Evolutionary conservation across 352 stramenopile species (phyloP).

Genomic region (Globisporangium spiculum): DNA sequence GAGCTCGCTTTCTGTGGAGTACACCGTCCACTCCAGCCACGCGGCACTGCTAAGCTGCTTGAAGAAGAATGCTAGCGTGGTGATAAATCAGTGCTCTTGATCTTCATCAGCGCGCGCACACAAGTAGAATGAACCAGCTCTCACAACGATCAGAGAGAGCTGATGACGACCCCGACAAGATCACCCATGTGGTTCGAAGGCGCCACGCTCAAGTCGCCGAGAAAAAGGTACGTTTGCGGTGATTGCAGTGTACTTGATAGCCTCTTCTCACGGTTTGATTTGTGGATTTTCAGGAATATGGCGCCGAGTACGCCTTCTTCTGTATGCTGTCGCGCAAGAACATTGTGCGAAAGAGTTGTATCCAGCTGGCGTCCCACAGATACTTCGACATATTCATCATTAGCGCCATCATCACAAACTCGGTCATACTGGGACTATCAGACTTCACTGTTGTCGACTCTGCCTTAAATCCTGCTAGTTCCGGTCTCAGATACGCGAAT

Average conservation of each 20-base stretch:
- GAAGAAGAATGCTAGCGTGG: slow-evolving; percentile 13
- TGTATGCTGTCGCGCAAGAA: slow-evolving; percentile 43
- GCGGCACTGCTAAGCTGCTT: not conserved
- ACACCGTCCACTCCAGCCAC: not conserved
- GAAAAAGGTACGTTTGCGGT: slow-evolving; percentile 16
- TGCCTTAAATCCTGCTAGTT: slow-evolving; percentile 56
- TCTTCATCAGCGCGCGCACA: not conserved
- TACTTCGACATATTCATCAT: slow-evolving; percentile 89
- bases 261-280: not conserved
- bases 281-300: slow-evolving; percentile 26
- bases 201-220: slow-evolving; percentile 13
- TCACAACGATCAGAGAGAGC: slow-evolving; percentile 10
- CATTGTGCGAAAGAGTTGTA: slow-evolving; percentile 44
- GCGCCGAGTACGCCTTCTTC: slow-evolving; percentile 47
- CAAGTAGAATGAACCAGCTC: slow-evolving; percentile 9
- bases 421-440: slow-evolving; percentile 80
- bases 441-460: slow-evolving; percentile 79
- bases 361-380: slow-evolving; percentile 43
- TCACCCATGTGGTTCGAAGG: not conserved
- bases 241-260: not conserved
- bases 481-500: slow-evolving; percentile 32
- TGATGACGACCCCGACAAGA: slow-evolving; percentile 11
- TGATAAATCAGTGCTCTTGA: not conserved
- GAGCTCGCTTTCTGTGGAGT: not conserved
- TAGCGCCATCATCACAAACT: slow-evolving; percentile 82